Evolutionary conservation across 345 rosid species (phyloP).

Genomic region (Dovyalis caffra): DNA sequence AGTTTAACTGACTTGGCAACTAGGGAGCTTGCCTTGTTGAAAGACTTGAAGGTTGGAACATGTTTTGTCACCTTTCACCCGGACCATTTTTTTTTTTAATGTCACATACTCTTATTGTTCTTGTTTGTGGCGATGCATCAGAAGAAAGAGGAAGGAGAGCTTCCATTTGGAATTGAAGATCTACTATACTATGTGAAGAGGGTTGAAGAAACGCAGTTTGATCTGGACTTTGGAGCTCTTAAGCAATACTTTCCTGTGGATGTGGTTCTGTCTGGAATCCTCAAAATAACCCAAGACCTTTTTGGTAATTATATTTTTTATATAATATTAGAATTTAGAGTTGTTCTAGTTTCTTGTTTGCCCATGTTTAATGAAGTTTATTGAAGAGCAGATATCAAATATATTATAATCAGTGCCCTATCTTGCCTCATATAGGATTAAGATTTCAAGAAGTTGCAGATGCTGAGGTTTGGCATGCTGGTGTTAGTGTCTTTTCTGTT

Average conservation of each 20-base stretch:
- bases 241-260: conserved; percentile 77
- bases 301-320: conserved; percentile 53
- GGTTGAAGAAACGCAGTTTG: conserved; percentile 76
- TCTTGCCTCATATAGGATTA: conserved; percentile 51
- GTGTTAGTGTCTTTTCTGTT: conserved; percentile 69
- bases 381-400: conserved; percentile 1
- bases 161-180: conserved; percentile 84
- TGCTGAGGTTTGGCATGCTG: conserved; percentile 73
- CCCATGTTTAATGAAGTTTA: not conserved
- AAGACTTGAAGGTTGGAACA: conserved; percentile 72
- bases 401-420: not conserved
- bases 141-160: conserved; percentile 89
- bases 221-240: conserved; percentile 73
- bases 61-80: conserved; percentile 15
- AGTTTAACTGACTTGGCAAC: conserved; percentile 67
- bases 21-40: conserved; percentile 65
- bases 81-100: conserved; percentile 11
- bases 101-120: conserved; percentile 9
- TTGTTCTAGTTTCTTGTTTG: conserved; percentile 7
- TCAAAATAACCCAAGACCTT: conserved; percentile 85
- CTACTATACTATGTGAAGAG: conserved; percentile 73
- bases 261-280: conserved; percentile 84
- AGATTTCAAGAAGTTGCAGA: conserved; percentile 70
- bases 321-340: not conserved
- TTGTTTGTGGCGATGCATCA: conserved; percentile 34